Evolutionary conservation across 2,329 filamentous ascomycete species (phyloP), one percentile per base, ranked within the genome.

Genomic region (Seiridium unicorne): DNA sequence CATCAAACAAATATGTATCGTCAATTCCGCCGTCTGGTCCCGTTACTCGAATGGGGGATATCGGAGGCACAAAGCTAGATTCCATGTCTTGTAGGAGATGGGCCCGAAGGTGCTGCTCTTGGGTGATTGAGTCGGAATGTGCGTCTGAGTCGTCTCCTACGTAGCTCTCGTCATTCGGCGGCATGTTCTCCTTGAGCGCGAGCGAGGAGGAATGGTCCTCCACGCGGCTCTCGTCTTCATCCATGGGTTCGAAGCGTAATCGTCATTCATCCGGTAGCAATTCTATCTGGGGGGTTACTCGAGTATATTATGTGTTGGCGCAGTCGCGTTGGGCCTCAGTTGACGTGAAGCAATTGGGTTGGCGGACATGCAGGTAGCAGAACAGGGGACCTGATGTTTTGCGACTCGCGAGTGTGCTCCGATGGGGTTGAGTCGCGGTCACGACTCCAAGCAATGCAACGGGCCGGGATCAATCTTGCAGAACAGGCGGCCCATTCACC

Each of bases 51-150:
- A 87, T 79, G 10, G 86, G 85, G 6, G 86, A 88, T 5, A 84
- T 70, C 5, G 81, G 79, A 2, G 84, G 82, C 58, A 87, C 70
- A 67, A 89, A 89, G 73, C 86, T 89, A 40, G 86, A 89, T 68
- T 89, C 87, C 63, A 88, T 80, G 67, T 89, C 86, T 65, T 83
- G 79, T 26, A 89, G 71, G 26, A 89, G 72, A 68, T 88, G 85
- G 59, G 81, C 79, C 62, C 80, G 77, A 26, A 87, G 78, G 48
- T 79, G 79, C 51, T 81, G 78, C 64, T 73, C 71, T 46, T 86
- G 83, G 48, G 80, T 80, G 47, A 84, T 70, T 3, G 82, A 83
- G 58, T 85, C 81, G 58, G 79, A 74, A 53, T 76, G 76, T 42
- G 71, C 69, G 56, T 75, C 70, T 54, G 69, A 68, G 44, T 69